A percentile compares a stretch with the other conserved stretches of the same genome.
phyloP scores from a whole-genome alignment of 2,329 filamentous ascomycete species.

The Aureobasidium sp. region DNA sequence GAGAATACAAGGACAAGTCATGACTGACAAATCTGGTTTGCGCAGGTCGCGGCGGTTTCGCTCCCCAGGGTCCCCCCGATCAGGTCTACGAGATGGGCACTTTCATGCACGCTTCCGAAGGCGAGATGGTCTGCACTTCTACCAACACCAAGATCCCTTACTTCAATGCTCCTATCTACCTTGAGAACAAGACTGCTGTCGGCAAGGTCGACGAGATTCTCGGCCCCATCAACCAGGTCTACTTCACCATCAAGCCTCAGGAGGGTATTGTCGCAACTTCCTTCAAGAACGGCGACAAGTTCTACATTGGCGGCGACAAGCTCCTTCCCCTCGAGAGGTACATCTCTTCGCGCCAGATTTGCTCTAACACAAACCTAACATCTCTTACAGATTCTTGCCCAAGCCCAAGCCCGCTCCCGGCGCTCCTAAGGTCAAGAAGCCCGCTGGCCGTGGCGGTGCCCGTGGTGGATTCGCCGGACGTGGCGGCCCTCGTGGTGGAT shows the following conservation, averaged over 20 bases:
- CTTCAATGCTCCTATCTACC: conserved; percentile 98
- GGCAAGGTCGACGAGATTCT: conserved; percentile 98
- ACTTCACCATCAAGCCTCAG: conserved; percentile 95
- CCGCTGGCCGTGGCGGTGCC: conserved; percentile 48
- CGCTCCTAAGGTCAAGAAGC: conserved; percentile 62
- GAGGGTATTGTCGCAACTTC: conserved; percentile 92
- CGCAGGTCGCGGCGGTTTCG: conserved; percentile 16
- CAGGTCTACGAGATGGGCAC: conserved; percentile 67
- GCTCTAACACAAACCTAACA: conserved; percentile 20
- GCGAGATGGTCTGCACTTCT: conserved; percentile 95
- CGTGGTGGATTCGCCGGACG: conserved; percentile 26
- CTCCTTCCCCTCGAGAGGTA: conserved; percentile 83
- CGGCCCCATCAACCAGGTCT: conserved; percentile 94
- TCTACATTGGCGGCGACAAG: conserved; percentile 93
- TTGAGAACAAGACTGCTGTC: conserved; percentile 78
- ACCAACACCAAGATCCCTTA: conserved; percentile 94
- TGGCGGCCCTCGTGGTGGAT: conserved; percentile 42
- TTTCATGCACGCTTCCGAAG: conserved; percentile 91
- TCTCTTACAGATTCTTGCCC: conserved; percentile 65
- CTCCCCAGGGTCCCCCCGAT: conserved; percentile 14
- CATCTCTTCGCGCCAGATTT: not conserved
- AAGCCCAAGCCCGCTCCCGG: conserved; percentile 71
- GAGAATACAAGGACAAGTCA: not conserved
- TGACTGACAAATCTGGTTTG: not conserved
- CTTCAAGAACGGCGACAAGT: conserved; percentile 95